Evolutionary conservation across 169 alveolate species (phyloP).

Genomic region (Eimeria sp.): DNA sequence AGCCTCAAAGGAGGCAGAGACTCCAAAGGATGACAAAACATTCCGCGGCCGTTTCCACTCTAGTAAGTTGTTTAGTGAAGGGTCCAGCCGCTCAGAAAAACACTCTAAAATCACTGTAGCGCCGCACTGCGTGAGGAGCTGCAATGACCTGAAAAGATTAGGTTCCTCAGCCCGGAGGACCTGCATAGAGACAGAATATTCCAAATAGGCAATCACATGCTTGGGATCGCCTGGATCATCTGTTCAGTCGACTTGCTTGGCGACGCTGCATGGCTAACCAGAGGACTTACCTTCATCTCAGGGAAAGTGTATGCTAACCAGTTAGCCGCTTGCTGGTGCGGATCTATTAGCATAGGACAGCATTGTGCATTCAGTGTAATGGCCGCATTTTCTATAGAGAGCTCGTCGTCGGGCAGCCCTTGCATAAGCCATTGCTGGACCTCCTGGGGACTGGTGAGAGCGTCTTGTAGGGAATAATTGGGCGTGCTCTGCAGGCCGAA

Average conservation of each 20-base stretch:
- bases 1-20: constrained; percentile 94
- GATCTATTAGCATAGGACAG: constrained; percentile 92
- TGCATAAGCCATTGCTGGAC: constrained; percentile 95
- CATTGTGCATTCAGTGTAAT: constrained; percentile 88
- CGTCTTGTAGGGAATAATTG: constrained; percentile 87
- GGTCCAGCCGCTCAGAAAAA: constrained; percentile 97
- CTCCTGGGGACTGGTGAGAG: constrained; percentile 95
- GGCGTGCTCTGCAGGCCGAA: constrained; percentile 89
- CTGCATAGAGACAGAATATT: neutral
- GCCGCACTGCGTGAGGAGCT: constrained; percentile 49
- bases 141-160: constrained; percentile 28
- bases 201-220: neutral
- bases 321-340: constrained; percentile 91
- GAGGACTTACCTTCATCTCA: constrained; percentile 85
- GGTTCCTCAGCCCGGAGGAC: constrained; percentile 75
- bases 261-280: neutral
- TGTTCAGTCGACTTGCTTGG: too few relatives aligned
- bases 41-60: constrained; percentile 89
- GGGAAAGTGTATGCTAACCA: constrained; percentile 90
- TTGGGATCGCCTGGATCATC: neutral
- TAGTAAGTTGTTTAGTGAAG: constrained; percentile 96
- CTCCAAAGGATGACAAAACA: constrained; percentile 91
- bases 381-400: constrained; percentile 91
- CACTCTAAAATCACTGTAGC: constrained; percentile 95
- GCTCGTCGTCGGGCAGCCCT: constrained; percentile 90